Conservation (phyloP, 257 asterid genomes). For the Leptodermis oblonga region DNA sequence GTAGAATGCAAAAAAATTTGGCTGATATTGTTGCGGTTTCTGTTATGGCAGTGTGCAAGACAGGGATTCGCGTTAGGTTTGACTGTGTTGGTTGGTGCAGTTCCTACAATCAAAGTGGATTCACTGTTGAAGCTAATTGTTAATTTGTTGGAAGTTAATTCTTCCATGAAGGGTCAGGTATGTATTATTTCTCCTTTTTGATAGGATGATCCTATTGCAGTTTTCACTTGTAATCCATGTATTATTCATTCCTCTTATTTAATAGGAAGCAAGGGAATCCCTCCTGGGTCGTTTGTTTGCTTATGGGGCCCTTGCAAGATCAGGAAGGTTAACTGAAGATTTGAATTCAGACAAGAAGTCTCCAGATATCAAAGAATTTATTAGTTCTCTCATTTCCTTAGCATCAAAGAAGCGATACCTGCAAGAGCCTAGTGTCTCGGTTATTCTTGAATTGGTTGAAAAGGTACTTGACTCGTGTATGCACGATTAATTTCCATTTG, state of each 20-base stretch:
- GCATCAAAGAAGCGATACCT: slow-evolving; percentile 84
- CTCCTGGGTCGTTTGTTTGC: slow-evolving; percentile 90
- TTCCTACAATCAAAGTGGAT: slow-evolving; percentile 66
- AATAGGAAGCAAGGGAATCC: slow-evolving; percentile 82
- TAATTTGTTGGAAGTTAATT: slow-evolving; percentile 69
- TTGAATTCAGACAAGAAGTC: slow-evolving; percentile 47
- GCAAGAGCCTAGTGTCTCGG: slow-evolving; percentile 82
- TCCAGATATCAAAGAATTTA: slow-evolving; percentile 56
- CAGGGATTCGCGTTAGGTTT: slow-evolving; percentile 97
- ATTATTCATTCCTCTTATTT: too few relatives aligned
- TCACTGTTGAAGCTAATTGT: slow-evolving; percentile 73
- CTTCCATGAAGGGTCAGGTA: slow-evolving; percentile 99
- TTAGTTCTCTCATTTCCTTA: slow-evolving; percentile 52
- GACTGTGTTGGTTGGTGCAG: slow-evolving; percentile 56
- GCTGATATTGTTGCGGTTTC: background rate
- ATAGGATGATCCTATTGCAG: background rate
- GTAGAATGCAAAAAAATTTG: too few relatives aligned
- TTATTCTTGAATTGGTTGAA: slow-evolving; percentile 73
- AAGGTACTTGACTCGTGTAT: slow-evolving; percentile 44
- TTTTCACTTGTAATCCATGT: slow-evolving; percentile 19
- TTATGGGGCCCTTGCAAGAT: slow-evolving; percentile 92
- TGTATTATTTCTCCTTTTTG: slow-evolving; percentile 21
- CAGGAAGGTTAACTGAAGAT: slow-evolving; percentile 77
- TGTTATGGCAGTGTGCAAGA: slow-evolving; percentile 80
- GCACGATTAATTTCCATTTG: background rate